These are phyloP conservation scores for Kodamaea leandrae DNA, from an alignment of 805 yeast genomes.

Conservation along the genomic window DNA sequence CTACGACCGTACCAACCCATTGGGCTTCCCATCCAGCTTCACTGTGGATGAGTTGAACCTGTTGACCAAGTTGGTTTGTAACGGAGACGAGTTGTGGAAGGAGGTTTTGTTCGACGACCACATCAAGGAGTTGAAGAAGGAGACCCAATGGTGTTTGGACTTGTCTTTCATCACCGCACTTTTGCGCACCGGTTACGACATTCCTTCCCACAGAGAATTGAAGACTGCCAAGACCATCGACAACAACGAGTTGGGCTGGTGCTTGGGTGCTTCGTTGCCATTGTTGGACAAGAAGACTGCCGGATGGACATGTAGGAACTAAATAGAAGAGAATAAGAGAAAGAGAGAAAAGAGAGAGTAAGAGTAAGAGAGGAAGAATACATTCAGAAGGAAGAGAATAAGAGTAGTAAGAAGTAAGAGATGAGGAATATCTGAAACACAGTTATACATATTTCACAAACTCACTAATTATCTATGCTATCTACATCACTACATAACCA, in stretches of 20 bases:
- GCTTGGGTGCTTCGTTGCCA: conserved; percentile 96
- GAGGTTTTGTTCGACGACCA: conserved; percentile 66
- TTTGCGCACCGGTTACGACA: conserved; percentile 94
- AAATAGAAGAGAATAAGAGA: conserved; percentile 1
- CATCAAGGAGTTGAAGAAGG: conserved; percentile 60
- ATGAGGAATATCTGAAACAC: too few species aligned
- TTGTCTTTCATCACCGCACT: conserved; percentile 85
- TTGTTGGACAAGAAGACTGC: conserved; percentile 59
- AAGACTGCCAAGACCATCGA: conserved; percentile 89
- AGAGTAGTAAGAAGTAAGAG: too few species aligned
- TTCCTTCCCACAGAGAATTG: conserved; percentile 84
- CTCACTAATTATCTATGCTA: too few species aligned
- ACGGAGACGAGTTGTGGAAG: conserved; percentile 77
- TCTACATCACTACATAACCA: too few species aligned
- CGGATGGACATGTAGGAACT: conserved; percentile 68
- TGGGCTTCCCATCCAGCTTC: conserved; percentile 92
- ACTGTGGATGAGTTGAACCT: conserved; percentile 81
- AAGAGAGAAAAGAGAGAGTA: conserved; percentile 3
- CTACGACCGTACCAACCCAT: conserved; percentile 89
- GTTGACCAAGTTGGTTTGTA: conserved; percentile 79
- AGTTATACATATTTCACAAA: too few species aligned
- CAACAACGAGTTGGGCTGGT: conserved; percentile 95
- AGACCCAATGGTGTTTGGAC: conserved; percentile 95
- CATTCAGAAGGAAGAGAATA: background rate
- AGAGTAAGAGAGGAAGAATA: background rate